Evolutionary conservation across 1,139 yeast species (phyloP).

Genomic region (Yamadazyma buinensis): DNA sequence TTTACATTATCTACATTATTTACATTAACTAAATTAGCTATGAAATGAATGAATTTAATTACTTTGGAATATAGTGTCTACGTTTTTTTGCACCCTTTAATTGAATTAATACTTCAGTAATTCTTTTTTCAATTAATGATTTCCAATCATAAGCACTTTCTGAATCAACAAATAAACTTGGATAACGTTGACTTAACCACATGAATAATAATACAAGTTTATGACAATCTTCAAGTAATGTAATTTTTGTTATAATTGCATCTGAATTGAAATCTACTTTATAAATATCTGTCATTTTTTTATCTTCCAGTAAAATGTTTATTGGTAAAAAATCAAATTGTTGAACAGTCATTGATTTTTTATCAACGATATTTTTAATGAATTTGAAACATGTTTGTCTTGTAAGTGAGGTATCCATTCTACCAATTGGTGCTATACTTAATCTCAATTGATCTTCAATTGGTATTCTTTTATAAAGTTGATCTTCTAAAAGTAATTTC

Average conservation of each 20-base stretch:
- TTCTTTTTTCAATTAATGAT: constrained; percentile 59
- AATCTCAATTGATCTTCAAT: constrained; percentile 56
- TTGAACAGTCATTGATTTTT: constrained; percentile 38
- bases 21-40: no score
- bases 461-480: constrained; percentile 21
- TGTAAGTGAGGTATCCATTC: constrained; percentile 22
- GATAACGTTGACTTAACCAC: constrained; percentile 89
- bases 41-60: no score
- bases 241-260: constrained; percentile 35
- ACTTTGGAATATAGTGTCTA: no score
- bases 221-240: constrained; percentile 65
- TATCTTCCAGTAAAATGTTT: constrained; percentile 23
- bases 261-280: constrained; percentile 8
- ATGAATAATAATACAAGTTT: constrained; percentile 63
- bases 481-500: constrained; percentile 38
- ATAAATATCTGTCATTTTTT: neutral
- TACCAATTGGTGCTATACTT: constrained; percentile 56
- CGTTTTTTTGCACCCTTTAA: constrained; percentile 15
- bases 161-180: constrained; percentile 71
- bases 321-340: constrained; percentile 40
- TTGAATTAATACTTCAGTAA: constrained; percentile 55
- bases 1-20: no score
- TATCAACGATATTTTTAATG: constrained; percentile 33
- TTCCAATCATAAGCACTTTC: constrained; percentile 72
- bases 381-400: constrained; percentile 28